phyloP scores from a whole-genome alignment of 2,329 filamentous ascomycete genomes.

The Akanthomyces dipterigenus region DNA sequence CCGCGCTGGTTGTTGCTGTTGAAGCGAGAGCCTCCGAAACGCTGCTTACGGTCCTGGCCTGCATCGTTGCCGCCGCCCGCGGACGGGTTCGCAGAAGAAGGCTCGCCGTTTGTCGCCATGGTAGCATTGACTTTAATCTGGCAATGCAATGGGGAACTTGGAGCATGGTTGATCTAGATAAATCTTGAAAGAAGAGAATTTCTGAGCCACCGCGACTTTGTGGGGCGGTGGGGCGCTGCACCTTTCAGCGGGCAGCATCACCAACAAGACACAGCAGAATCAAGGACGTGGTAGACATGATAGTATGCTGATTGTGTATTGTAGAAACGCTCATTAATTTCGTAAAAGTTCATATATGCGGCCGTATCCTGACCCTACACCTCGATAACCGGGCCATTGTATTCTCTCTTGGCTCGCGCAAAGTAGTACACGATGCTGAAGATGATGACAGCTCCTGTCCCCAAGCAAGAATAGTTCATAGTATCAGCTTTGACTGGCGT shows the following conservation, averaged over 20 bases:
- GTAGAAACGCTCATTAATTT: not conserved
- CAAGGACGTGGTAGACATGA: not conserved
- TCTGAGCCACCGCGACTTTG: not conserved
- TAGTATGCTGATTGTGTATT: not conserved
- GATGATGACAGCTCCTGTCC: slow-evolving; percentile 34
- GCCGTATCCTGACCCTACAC: not conserved
- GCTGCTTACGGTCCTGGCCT: slow-evolving; percentile 7
- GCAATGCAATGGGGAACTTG: not conserved
- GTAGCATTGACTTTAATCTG: slow-evolving; percentile 5
- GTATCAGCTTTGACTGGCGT: slow-evolving; percentile 21
- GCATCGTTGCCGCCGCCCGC: not conserved
- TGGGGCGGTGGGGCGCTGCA: slow-evolving; percentile 3
- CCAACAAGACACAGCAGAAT: not conserved
- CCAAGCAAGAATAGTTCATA: slow-evolving; percentile 42
- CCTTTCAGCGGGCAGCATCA: not conserved
- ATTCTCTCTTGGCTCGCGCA: slow-evolving; percentile 33
- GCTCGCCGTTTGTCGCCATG: slow-evolving; percentile 11
- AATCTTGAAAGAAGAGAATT: slow-evolving; percentile 5
- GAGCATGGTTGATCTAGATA: not conserved
- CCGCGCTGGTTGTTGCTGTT: slow-evolving; percentile 7
- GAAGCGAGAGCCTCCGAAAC: slow-evolving; percentile 2
- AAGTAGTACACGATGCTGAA: slow-evolving; percentile 43
- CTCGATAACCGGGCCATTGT: slow-evolving; percentile 37
- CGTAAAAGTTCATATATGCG: no score
- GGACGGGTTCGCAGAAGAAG: slow-evolving; percentile 8